phyloP scores from a whole-genome alignment of 225 moss, liverwort and hornwort species.

The Sphagnum tenellum region DNA sequence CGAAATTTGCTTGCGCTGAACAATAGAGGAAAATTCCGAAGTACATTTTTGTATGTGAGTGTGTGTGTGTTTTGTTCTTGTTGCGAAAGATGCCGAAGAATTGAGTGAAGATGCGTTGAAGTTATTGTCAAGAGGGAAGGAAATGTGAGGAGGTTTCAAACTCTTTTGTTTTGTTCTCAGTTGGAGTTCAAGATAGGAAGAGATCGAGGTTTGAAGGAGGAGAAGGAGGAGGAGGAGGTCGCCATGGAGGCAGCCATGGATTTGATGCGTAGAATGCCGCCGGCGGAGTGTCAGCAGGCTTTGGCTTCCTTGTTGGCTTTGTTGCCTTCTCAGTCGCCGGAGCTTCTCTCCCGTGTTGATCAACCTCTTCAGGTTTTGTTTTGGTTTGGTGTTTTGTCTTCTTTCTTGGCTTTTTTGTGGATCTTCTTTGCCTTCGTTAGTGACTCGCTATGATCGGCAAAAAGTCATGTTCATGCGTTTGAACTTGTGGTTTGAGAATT shows the following conservation, averaged over 20 bases:
- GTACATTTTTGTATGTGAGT: too few relatives aligned
- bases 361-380: slow-evolving; percentile 61
- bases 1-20: too few relatives aligned
- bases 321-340: slow-evolving; percentile 61
- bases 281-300: slow-evolving; percentile 52
- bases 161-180: too few relatives aligned
- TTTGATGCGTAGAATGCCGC: slow-evolving; percentile 86
- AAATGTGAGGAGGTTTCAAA: too few relatives aligned
- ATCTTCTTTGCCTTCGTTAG: neutral
- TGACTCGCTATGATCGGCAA: neutral
- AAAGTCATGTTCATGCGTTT: too few relatives aligned
- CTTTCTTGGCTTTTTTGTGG: neutral
- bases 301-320: slow-evolving; percentile 57
- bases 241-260: slow-evolving; percentile 85
- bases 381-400: neutral
- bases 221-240: neutral
- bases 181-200: neutral
- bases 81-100: too few relatives aligned
- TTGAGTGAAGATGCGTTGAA: too few relatives aligned
- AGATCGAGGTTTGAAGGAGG: neutral
- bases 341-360: slow-evolving; percentile 80
- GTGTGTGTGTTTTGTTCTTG: too few relatives aligned
- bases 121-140: too few relatives aligned
- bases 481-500: too few relatives aligned
- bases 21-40: too few relatives aligned